Percentiles rank a stretch among this genome's conserved stretches.
Conservation (phyloP, 225 moss, liverwort and hornwort species). For the Rhytidiadelphus loreus region DNA sequence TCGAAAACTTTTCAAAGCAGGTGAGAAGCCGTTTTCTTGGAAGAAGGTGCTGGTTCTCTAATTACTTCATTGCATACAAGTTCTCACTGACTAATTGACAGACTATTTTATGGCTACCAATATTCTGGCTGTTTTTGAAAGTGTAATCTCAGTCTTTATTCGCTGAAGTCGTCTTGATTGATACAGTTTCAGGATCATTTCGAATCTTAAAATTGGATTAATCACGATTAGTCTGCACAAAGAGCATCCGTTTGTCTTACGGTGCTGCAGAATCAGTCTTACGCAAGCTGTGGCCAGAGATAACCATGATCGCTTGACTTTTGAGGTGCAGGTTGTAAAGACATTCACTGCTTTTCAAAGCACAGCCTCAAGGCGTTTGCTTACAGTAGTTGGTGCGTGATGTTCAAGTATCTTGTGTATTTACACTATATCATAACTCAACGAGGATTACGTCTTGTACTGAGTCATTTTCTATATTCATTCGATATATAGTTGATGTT, state of each 20-base stretch:
- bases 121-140: not conserved
- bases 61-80: not conserved
- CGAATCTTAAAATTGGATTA: not conserved
- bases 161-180: not conserved
- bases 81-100: not conserved
- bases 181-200: not conserved
- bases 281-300: not conserved
- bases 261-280: not conserved
- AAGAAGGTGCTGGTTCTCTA: not conserved
- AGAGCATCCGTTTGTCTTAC: not conserved
- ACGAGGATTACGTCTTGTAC: not conserved
- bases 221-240: not conserved
- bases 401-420: not conserved
- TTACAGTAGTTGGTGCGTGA: conserved; percentile 76
- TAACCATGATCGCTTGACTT: not conserved
- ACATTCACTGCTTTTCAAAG: conserved; percentile 27
- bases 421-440: not conserved
- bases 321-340: conserved; percentile 38
- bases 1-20: conserved; percentile 81
- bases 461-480: not conserved
- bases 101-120: not conserved
- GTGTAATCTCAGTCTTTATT: not conserved
- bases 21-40: conserved; percentile 2
- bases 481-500: not conserved
- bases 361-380: conserved; percentile 52